Percentiles rank a stretch among this genome's conserved stretches.
phyloP scores from a whole-genome alignment of 768 basidiomycete species.

The Phylloporus rhodoxanthus region DNA sequence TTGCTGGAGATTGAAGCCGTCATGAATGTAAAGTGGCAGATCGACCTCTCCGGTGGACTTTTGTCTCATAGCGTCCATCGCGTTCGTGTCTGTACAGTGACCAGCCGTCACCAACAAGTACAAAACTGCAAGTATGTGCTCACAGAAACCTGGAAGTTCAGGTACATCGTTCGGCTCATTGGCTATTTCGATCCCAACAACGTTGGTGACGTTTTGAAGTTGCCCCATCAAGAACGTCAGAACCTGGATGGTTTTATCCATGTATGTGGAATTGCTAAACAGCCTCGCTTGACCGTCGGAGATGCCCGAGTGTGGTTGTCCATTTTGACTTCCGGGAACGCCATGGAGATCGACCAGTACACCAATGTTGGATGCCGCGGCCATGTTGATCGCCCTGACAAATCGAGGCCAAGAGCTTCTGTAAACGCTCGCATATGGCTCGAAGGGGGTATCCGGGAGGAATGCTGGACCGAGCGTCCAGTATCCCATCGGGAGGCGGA shows the following conservation, averaged over 20 bases:
- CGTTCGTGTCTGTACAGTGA: constrained; percentile 11
- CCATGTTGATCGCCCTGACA: constrained; percentile 38
- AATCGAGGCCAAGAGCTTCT: constrained; percentile 35
- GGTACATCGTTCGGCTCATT: constrained; percentile 50
- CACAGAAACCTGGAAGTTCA: constrained; percentile 38
- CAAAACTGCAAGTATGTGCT: background rate
- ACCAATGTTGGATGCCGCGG: constrained; percentile 38
- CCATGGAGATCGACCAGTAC: constrained; percentile 53
- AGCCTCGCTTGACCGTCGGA: constrained; percentile 38
- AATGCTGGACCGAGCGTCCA: constrained; percentile 33
- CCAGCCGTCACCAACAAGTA: background rate
- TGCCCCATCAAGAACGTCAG: constrained; percentile 34
- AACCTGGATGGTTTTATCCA: constrained; percentile 36
- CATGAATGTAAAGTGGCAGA: constrained; percentile 64
- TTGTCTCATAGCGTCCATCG: constrained; percentile 20
- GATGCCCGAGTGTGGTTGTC: constrained; percentile 27
- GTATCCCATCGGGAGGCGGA: constrained; percentile 59
- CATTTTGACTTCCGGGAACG: constrained; percentile 46
- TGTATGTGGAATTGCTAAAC: constrained; percentile 32
- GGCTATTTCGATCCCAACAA: constrained; percentile 55
- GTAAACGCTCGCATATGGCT: constrained; percentile 39
- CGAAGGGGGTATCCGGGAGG: constrained; percentile 35
- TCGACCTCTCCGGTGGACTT: constrained; percentile 17
- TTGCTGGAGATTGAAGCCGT: constrained; percentile 50
- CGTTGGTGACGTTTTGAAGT: constrained; percentile 39